Evolutionary conservation across 2,329 filamentous ascomycete species (phyloP), one percentile per base, ranked within the genome.

Genomic region (Talaromyces funiculosus): DNA sequence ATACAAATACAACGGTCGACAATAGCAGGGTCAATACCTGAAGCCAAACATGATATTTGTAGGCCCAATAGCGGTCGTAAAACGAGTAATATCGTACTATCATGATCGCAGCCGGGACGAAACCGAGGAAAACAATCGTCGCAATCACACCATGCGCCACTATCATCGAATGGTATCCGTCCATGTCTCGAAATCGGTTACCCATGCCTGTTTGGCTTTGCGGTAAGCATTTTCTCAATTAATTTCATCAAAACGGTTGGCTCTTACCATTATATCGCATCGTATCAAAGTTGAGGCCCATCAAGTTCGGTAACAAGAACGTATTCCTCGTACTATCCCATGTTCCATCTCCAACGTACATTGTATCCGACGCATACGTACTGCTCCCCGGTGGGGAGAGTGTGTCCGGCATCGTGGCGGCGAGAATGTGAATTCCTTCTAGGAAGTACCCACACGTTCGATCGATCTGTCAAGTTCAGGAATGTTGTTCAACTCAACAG

Each of bases 261-360:
- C 33, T 33, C 76, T 65, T 68, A 86, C 84, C 85, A 77, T 88
- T 88, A 73, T 87, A 86, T 71, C 80, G 82, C 80, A 85, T 88
- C 3, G 85, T 87, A 53, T 81, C 84, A 71, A 87, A 86, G 68
- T 88, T 87, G 38, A 86, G 68, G 18, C 85, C 85, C 72, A 85
- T 80, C 59, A 88, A 70, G 67, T 87, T 87, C 47, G 85, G 85
- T 59, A 88, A 72, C 65, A 88, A 77, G 68, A 88, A 88, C 10
- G 81, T 84, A 67, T 88, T 84, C 64, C 84, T 78, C 64, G 78
- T 73, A 33, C 78, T 79, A 65, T 87, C 84, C 85, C 85, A 88
- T 64, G 85, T 88, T 42, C 85, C 85, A 73, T 88, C 85, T 54
- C 85, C 85, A 54, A 88, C 85, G 68, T 82, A 80, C 74, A 88